These are phyloP conservation scores for Maudiozyma pseudohumilis DNA, from an alignment of 805 yeast genomes.

Conservation along the genomic window DNA sequence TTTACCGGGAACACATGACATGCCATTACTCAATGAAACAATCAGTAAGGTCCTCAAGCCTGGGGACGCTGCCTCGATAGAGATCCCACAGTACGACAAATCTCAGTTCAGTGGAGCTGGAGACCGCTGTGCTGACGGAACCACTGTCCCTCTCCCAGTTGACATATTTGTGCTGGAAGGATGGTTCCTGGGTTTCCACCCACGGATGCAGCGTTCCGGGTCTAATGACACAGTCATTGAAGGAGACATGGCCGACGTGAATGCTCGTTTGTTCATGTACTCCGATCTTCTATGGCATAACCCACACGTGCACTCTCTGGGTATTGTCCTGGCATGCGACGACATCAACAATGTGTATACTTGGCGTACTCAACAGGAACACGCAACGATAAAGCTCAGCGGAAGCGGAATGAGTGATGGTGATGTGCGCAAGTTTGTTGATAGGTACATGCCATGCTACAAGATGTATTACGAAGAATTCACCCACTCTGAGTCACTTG, in stretches of 20 bases:
- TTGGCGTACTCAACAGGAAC: constrained; percentile 67
- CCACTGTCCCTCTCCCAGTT: constrained; percentile 27
- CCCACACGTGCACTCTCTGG: constrained; percentile 49
- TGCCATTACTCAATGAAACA: constrained; percentile 24
- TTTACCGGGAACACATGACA: constrained; percentile 89
- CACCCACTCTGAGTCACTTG: constrained; percentile 23
- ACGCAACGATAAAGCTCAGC: constrained; percentile 18
- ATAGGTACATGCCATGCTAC: constrained; percentile 82
- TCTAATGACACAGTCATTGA: constrained; percentile 12
- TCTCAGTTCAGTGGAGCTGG: constrained; percentile 65
- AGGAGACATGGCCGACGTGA: constrained; percentile 34
- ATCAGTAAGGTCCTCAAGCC: constrained; percentile 26
- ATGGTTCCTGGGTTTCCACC: constrained; percentile 78
- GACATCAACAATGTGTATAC: constrained; percentile 51
- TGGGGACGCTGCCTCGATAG: not conserved
- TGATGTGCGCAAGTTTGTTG: constrained; percentile 58
- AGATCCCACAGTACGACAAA: constrained; percentile 73
- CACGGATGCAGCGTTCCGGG: constrained; percentile 31
- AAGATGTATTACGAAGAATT: constrained; percentile 50
- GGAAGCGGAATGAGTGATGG: constrained; percentile 78
- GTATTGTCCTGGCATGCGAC: constrained; percentile 53
- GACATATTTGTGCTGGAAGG: constrained; percentile 81
- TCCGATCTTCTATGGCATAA: constrained; percentile 30
- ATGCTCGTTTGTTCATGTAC: constrained; percentile 44
- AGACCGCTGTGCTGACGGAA: constrained; percentile 43